Evolutionary conservation across 192 early-diverging fungal species (phyloP), one percentile per base, ranked within the genome.

Genomic region (Coemansia umbellata): DNA sequence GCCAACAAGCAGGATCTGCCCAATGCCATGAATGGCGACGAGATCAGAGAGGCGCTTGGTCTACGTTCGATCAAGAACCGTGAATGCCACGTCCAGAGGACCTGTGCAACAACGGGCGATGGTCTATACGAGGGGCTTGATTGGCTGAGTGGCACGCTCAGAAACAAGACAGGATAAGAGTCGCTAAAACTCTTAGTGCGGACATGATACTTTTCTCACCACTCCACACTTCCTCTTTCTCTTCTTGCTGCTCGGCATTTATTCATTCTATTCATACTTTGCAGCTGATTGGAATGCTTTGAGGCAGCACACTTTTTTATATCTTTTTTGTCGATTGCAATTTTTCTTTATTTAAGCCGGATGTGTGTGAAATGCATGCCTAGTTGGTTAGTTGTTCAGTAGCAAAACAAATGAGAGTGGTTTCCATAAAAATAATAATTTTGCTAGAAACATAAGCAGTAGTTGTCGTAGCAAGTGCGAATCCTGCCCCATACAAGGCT

Each of bases 1-100:
- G 94, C 94, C 78, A 98, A 98, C 87, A 98, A 98, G 84, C 96
- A 98, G 74, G 96, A 98, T 85, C 77, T 95, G 57, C 91, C 92
- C 58, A 91, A 92, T 78, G 92, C 95, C 64, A 94, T 97, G 91
- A 88, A 82, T 65, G 88, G 90, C 55, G 83, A 86, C 48, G 91
- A 96, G 75, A 91, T 97, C 69, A 92, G 88, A 41, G 93, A 96
- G 63, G 90, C 91, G 80, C 87, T 98, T 36, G 88, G 92, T 31
- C 85, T 96, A 60, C 86, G 85, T 55, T 81, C 82, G 58, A 78
- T 95, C 47, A 84, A 45, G 59, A 81, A 84, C 67, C 84, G 91
- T 71, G 79, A 83, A 33, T 98, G 95, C 94, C 91, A 88, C 78
- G 92, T 98, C 65, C 92, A 94, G 79, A 84, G 87, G 13, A 88